Evolutionary conservation across 257 asterid genomes (phyloP).

Genomic region (Cruciata laevipes): DNA sequence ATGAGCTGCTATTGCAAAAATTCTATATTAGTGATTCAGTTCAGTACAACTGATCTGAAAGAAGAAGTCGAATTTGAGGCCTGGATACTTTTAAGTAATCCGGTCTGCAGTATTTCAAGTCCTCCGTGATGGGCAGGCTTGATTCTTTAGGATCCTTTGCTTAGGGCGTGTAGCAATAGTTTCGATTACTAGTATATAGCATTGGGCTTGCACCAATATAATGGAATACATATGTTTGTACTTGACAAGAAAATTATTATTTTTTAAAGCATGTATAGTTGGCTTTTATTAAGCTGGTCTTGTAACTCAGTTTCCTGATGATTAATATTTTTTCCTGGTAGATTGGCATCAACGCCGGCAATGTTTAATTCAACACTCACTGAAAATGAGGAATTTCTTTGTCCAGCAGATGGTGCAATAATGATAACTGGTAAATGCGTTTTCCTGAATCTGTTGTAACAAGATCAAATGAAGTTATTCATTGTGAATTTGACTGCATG

Average conservation of each 20-base stretch:
- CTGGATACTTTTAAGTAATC: too few relatives aligned
- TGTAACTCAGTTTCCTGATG: constrained; percentile 18
- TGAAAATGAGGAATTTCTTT: constrained; percentile 50
- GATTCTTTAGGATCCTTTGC: constrained; percentile 1
- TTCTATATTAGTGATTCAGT: not conserved
- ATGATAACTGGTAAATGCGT: constrained; percentile 72
- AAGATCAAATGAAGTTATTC: constrained; percentile 13
- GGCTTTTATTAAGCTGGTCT: not conserved
- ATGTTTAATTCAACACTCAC: constrained; percentile 94
- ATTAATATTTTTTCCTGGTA: constrained; percentile 25
- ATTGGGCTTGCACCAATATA: not conserved
- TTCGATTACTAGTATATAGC: not conserved
- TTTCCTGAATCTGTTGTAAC: constrained; percentile 1
- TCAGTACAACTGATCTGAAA: not conserved
- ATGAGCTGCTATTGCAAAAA: not conserved
- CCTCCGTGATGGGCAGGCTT: constrained; percentile 2
- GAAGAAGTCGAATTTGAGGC: not conserved
- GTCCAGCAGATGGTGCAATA: constrained; percentile 94
- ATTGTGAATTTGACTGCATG: constrained; percentile 27
- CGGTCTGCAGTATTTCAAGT: not conserved
- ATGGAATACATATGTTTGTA: not conserved
- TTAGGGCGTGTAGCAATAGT: not conserved
- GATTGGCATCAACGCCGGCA: constrained; percentile 98
- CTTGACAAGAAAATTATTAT: not conserved
- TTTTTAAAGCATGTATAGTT: not conserved